A percentile compares a stretch with the other conserved stretches of the same genome.
These are phyloP conservation scores for Solanum pimpinellifolium DNA, from an alignment of 257 asterid genomes.

Conservation along the genomic window DNA sequence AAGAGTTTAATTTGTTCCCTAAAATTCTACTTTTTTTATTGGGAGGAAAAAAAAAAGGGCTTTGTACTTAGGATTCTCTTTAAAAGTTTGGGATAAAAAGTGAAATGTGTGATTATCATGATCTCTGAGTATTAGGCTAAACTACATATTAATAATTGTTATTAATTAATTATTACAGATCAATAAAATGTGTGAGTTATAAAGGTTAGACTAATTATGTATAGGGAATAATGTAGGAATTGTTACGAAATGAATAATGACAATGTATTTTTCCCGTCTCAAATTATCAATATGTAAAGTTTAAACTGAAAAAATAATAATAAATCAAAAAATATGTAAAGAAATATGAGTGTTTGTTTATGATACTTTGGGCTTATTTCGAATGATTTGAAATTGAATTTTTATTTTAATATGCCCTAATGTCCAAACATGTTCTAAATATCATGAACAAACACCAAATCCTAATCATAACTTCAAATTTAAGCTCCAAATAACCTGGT, in stretches of 20 bases:
- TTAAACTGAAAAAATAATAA: too few species aligned
- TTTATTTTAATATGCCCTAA: background rate
- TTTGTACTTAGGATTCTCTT: constrained; percentile 46
- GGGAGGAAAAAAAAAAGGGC: constrained; percentile 12
- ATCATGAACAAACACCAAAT: background rate
- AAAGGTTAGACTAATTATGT: background rate
- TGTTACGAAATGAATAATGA: background rate
- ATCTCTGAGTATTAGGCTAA: background rate
- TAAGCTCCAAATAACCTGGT: background rate
- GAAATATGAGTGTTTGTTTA: background rate
- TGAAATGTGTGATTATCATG: background rate
- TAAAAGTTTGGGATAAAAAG: background rate
- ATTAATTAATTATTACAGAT: background rate
- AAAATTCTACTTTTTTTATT: constrained; percentile 15
- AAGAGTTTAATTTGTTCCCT: constrained; percentile 22
- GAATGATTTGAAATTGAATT: too few species aligned
- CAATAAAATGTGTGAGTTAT: background rate
- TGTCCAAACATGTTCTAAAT: background rate
- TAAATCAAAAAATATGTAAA: background rate
- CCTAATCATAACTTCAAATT: background rate
- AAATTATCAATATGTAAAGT: background rate
- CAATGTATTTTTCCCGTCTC: background rate
- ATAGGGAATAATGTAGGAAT: background rate
- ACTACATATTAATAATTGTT: background rate
- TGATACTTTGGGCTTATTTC: background rate